A percentile compares a stretch with the other conserved stretches of the same genome.
Evolutionary conservation across 768 basidiomycete species (phyloP).

Genomic region (Hydnomerulius pinastri): DNA sequence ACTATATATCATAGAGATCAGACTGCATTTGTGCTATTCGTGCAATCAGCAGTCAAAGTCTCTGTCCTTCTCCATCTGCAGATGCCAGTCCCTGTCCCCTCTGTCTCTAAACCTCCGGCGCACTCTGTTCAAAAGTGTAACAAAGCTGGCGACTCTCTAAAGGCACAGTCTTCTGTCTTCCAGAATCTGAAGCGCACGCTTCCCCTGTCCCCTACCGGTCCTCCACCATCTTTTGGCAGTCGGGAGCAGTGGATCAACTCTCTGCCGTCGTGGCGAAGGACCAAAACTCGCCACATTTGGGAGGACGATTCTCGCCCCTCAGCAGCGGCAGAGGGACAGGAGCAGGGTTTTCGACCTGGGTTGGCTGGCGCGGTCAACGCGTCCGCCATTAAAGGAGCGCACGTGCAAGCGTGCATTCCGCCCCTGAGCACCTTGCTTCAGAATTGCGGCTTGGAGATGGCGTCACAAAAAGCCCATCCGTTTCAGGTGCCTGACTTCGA

Average conservation of each 20-base stretch:
- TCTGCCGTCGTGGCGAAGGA: constrained; percentile 70
- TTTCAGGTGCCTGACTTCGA: constrained; percentile 31
- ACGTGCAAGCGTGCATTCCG: constrained; percentile 85
- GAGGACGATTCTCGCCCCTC: constrained; percentile 47
- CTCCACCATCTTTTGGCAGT: constrained; percentile 63
- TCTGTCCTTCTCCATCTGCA: constrained; percentile 49
- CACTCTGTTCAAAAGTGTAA: constrained; percentile 68
- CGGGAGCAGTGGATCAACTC: constrained; percentile 76
- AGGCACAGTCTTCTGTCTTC: constrained; percentile 45
- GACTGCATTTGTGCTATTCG: constrained; percentile 42
- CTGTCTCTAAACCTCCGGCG: constrained; percentile 54
- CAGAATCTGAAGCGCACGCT: constrained; percentile 58
- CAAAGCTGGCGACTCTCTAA: constrained; percentile 41
- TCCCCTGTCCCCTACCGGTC: constrained; percentile 59
- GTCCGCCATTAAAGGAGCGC: constrained; percentile 81
- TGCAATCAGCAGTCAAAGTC: constrained; percentile 45
- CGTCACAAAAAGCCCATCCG: not conserved
- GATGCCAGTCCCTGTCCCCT: constrained; percentile 88
- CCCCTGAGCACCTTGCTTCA: constrained; percentile 47
- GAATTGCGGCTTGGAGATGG: constrained; percentile 15
- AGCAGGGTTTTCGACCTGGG: constrained; percentile 70
- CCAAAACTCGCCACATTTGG: constrained; percentile 67
- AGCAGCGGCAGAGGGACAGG: constrained; percentile 19
- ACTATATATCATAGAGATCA: constrained; percentile 42
- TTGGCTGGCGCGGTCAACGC: constrained; percentile 78